Percentiles rank a stretch among this genome's conserved stretches.
Evolutionary conservation across 345 rosid genomes (phyloP).

Genomic region (Gossypium mustelinum): DNA sequence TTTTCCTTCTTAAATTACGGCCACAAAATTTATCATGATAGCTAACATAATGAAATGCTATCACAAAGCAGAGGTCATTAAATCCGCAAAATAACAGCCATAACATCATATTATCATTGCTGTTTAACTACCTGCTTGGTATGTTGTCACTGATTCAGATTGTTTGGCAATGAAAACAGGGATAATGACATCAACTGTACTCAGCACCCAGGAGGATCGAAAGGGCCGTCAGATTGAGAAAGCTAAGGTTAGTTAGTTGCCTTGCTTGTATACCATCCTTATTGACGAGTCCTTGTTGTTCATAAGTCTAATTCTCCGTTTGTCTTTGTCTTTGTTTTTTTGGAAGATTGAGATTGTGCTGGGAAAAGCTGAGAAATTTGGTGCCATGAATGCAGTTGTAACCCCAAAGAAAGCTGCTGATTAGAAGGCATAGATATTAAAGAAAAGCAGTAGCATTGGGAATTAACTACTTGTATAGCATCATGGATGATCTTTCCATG

Average conservation of each 20-base stretch:
- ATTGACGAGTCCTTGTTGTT: background rate
- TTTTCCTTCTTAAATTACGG: background rate
- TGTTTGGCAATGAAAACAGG: constrained; percentile 16
- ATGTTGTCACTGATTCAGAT: background rate
- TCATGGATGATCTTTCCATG: background rate
- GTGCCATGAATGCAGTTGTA: background rate
- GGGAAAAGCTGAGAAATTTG: constrained; percentile 27
- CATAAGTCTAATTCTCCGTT: background rate
- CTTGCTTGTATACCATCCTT: background rate
- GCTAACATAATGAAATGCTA: background rate
- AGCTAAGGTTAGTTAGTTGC: constrained; percentile 25
- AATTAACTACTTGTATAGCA: constrained; percentile 8
- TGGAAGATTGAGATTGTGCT: constrained; percentile 32
- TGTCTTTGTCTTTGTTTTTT: background rate
- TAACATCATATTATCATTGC: no score
- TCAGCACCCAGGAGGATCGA: constrained; percentile 10
- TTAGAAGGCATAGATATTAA: background rate
- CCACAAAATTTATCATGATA: no score
- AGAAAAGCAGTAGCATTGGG: background rate
- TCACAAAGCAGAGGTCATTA: no score
- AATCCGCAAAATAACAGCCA: no score
- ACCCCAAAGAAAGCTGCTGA: constrained; percentile 5
- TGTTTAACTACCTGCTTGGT: background rate
- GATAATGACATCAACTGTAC: constrained; percentile 20
- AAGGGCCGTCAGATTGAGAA: constrained; percentile 24